Evolutionary conservation across 2,329 filamentous ascomycete genomes (phyloP), one percentile per base, ranked within the genome.

Genomic region (Didymella segeticola): DNA sequence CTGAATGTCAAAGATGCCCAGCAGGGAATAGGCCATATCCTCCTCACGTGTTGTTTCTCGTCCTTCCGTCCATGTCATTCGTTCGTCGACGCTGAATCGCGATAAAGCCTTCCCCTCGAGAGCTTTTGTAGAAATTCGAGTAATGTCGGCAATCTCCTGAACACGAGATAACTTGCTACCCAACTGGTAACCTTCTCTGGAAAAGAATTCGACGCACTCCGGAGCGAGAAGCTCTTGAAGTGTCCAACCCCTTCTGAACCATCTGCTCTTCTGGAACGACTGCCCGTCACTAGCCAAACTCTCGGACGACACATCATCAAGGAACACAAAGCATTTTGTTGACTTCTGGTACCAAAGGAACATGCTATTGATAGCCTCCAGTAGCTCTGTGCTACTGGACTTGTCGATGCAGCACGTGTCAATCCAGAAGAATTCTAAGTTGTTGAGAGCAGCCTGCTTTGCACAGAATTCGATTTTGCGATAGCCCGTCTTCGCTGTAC

Each of bases 391-490:
- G 26, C 42, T 41, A 23, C 37, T 47, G 9, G 22, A 19, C 15
- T 46, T 52, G 33, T 52, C 41, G 10, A 56, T 58, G 20, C 56
- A 56, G 27, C 52, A 58, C 11, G 56, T 58, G 27, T 56, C 56
- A 8, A 58, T 29, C 41, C 29, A 30, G 27, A 20, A 33, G 15
- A n/a, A 29, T 6, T 37, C 6, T 22, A 46, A 17, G 14, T 14
- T 9, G 17, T 46, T 30, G 9, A 1, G 11, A 14, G 20, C 30
- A 14, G 30, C 30, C n/a, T 46, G 43, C 29, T 46, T n/a, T 27
- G 30, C 33, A 38, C 43, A 47, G 25, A 47, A 47, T 9, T 30
- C n/a, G 25, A 47, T 38, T 15, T 47, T 47, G 14, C 25, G 17
- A 19, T 47, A 47, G 25, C 43, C 43, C 12, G 43, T 9, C 43